Evolutionary conservation across 75 land plant genomes (phyloP), one percentile per base, ranked within the genome.

Genomic region (Adiantum capillusveneris): DNA sequence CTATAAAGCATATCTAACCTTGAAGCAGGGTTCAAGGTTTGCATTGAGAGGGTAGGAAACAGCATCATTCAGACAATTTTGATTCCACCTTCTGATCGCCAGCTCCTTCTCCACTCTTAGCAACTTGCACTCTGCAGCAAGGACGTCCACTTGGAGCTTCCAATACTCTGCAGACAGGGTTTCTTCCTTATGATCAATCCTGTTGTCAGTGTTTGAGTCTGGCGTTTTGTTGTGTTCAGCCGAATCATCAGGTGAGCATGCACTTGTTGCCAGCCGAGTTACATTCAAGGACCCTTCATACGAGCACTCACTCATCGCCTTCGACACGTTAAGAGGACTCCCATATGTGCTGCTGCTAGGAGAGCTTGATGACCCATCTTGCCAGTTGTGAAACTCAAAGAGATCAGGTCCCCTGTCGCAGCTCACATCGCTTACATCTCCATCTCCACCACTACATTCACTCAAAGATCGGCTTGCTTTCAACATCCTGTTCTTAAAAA

Each of bases 51-150:
- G 18, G 22, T 46, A n/a, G 50, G 50, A 46, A 46, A 18, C 22
- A 21, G 22, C 2, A 5, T 6, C 22, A 29, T 75, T 56, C 0
- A 37, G 67, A 44, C 80, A 64, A 21, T 68, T 70, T 49, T 67
- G 63, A 53, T 76, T 81, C 75, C 78, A 63, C 16, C 74, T 79
- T 77, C 69, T 71, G 29, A 66, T 19, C 0, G 88, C 81, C 18
- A 80, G 34, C 42, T 84, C 85, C 34, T 77, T 77, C 63, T 88
- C 88, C 81, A 77, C 74, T 72, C 83, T 77, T 77, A 88, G 48
- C 37, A 84, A 68, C 44, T 82, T 77, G 55, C 88, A 84, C 56
- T 85, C 88, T 1, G 94, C 85, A 55, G 81, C 75, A 62, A 88
- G 67, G 9, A 87, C 70, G 62, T 84, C 91, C 43, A 79, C 84